phyloP scores from a whole-genome alignment of 2,329 filamentous ascomycete species.

The Venturia asperata region DNA sequence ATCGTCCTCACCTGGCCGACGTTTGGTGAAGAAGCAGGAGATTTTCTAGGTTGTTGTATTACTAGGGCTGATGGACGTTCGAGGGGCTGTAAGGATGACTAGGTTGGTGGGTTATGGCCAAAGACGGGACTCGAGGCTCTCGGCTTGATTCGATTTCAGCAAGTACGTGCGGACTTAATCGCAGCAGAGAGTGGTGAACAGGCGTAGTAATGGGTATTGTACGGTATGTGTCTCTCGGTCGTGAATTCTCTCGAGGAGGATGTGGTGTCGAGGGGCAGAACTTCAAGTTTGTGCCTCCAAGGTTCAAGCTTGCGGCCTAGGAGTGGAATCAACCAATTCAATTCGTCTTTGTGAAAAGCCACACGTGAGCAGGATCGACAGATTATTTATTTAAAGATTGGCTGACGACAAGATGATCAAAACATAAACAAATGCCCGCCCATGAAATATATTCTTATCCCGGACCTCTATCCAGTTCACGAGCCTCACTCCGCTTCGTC shows the following conservation, averaged over 20 bases:
- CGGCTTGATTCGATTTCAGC: not conserved
- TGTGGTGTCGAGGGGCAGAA: not conserved
- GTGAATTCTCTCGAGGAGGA: not conserved
- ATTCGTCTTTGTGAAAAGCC: not conserved
- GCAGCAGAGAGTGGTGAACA: not conserved
- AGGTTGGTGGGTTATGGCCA: not conserved
- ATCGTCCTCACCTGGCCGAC: not conserved
- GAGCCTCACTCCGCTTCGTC: too few species aligned
- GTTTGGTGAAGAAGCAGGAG: not conserved
- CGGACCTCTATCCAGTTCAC: too few species aligned
- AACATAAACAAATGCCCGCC: too few species aligned
- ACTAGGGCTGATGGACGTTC: not conserved
- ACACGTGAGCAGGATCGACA: not conserved
- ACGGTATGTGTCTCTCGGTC: not conserved
- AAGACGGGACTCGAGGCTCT: not conserved
- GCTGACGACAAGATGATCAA: not conserved
- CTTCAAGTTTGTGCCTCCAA: not conserved
- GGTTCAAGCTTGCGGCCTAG: not conserved
- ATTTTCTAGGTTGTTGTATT: conserved; percentile 1
- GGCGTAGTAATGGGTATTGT: not conserved
- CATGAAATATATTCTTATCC: too few species aligned
- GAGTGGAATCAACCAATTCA: not conserved
- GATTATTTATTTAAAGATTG: not conserved
- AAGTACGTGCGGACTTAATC: not conserved
- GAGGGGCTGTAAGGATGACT: not conserved